A percentile compares a stretch with the other conserved stretches of the same genome.
Evolutionary conservation across 163 green algal genomes (phyloP).

Genomic region (Volvox carteri): DNA sequence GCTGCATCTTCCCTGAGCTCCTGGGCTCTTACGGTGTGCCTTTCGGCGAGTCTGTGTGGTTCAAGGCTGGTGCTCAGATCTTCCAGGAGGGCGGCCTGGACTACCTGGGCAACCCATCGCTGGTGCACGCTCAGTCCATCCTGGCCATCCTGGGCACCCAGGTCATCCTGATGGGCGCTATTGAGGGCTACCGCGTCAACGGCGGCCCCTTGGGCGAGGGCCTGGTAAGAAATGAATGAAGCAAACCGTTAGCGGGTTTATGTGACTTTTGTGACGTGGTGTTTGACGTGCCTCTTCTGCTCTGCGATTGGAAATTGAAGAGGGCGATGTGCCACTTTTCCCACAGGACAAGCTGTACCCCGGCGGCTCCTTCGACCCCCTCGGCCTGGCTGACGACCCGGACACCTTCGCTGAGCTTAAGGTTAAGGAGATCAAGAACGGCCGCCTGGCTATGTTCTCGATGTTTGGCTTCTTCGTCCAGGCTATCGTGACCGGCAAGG

Average conservation of each 20-base stretch:
- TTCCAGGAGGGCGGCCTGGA: constrained; percentile 86
- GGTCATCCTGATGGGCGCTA: constrained; percentile 89
- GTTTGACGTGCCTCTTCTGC: too few species aligned
- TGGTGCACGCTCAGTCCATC: constrained; percentile 88
- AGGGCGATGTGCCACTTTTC: not conserved
- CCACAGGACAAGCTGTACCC: constrained; percentile 85
- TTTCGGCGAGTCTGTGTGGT: constrained; percentile 85
- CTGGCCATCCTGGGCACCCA: constrained; percentile 67
- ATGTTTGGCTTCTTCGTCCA: constrained; percentile 90
- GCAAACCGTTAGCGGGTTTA: not conserved
- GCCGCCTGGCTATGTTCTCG: constrained; percentile 88
- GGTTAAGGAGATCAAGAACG: constrained; percentile 95
- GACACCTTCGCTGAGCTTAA: constrained; percentile 89
- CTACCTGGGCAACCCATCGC: constrained; percentile 91
- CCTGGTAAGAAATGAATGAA: constrained; percentile 55
- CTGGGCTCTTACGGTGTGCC: constrained; percentile 74
- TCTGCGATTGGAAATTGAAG: not conserved
- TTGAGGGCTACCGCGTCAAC: constrained; percentile 90
- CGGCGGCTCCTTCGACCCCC: constrained; percentile 90
- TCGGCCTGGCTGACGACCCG: constrained; percentile 86
- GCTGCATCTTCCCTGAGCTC: constrained; percentile 92
- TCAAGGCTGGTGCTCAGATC: constrained; percentile 84
- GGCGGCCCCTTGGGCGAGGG: constrained; percentile 81
- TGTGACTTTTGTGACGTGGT: not conserved
- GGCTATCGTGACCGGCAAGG: constrained; percentile 86